Base-by-base conservation (phyloP, 2,329 filamentous ascomycete species). In the Colletotrichum costaricense region DNA sequence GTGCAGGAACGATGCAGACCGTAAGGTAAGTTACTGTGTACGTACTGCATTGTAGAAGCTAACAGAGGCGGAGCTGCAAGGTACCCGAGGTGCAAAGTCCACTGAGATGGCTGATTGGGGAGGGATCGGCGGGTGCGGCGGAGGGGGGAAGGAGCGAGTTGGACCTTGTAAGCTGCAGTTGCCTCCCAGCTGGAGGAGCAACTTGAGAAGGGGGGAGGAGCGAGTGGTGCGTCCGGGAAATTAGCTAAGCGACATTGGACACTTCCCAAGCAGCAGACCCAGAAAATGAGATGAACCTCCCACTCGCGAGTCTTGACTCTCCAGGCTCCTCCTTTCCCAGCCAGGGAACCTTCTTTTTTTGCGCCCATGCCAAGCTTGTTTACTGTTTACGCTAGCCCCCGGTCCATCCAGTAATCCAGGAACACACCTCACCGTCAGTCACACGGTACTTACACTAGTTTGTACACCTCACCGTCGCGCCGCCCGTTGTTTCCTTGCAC, bases 161-260 rank as follows among this genome's bases (percentile, higher is more conserved):
- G 42, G 42, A n/a, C 42, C 63, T 30, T n/a, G 38, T 42, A 42
- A 42, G 14, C 38, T 42, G 38, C 38, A 42, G 38, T 42, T 42
- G 38, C 35, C 35, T 38, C 35, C 35, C 35, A 38, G 35, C 35
- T 38, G 35, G 35, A 38, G 35, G 35, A 38, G 35, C 14, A 42
- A 42, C 14, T 19, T 42, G 38, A 42, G 46, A 24, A 60, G 52
- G 59, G 35, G 24, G 22, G 19, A 33, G 6, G 46, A 30, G 35
- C 65, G 26, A 64, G 54, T 60, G 54, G 70, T 73, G 67, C 46
- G 35, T 19, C 46, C 60, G 68, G 74, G 72, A 75, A 75, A 75
- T 75, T 75, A 75, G 74, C 74, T 75, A 73, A 75, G 74, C 74
- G 74, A 75, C 55, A 75, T 75, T 75, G 72, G 42, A 49, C 42